A percentile compares a stretch with the other conserved stretches of the same genome.
Conservation (phyloP, 768 basidiomycete genomes). For the Pisolithus albus region DNA sequence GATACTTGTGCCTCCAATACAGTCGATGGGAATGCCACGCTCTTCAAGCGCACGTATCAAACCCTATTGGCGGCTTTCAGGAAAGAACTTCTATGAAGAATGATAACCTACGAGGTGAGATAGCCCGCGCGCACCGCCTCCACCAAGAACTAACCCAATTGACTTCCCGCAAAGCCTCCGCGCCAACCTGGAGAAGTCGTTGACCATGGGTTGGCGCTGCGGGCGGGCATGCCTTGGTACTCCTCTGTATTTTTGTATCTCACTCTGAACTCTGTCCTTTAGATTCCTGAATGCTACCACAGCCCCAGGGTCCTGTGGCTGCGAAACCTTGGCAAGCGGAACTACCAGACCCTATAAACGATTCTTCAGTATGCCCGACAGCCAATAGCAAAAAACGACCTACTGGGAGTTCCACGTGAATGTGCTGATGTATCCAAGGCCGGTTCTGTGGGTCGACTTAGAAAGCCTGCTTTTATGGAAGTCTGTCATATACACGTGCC, state of each 20-base stretch:
- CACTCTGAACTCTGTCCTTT: constrained; percentile 86
- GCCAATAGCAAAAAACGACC: constrained; percentile 14
- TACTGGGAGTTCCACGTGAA: constrained; percentile 88
- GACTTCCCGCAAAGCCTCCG: constrained; percentile 87
- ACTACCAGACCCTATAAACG: constrained; percentile 62
- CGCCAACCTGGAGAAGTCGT: constrained; percentile 90
- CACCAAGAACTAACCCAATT: constrained; percentile 91
- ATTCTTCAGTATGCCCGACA: constrained; percentile 4
- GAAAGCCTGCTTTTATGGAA: constrained; percentile 1
- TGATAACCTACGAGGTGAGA: constrained; percentile 49
- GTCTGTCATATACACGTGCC: constrained; percentile 34
- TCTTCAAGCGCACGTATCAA: constrained; percentile 89
- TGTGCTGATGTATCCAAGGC: constrained; percentile 93
- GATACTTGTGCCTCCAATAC: constrained; percentile 91
- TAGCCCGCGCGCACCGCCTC: constrained; percentile 93
- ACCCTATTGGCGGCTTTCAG: constrained; percentile 47
- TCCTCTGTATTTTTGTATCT: constrained; percentile 82
- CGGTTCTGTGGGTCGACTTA: constrained; percentile 53
- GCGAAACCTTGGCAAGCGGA: constrained; percentile 51
- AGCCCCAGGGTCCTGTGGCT: constrained; percentile 80
- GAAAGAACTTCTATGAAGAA: constrained; percentile 6
- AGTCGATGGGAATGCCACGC: constrained; percentile 87
- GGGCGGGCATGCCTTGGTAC: constrained; percentile 53
- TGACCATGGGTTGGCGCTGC: constrained; percentile 73
- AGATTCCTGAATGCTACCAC: constrained; percentile 85